Base-by-base conservation (phyloP, 805 yeast species). In the Cyberlindnera xishuangbannaensis region DNA sequence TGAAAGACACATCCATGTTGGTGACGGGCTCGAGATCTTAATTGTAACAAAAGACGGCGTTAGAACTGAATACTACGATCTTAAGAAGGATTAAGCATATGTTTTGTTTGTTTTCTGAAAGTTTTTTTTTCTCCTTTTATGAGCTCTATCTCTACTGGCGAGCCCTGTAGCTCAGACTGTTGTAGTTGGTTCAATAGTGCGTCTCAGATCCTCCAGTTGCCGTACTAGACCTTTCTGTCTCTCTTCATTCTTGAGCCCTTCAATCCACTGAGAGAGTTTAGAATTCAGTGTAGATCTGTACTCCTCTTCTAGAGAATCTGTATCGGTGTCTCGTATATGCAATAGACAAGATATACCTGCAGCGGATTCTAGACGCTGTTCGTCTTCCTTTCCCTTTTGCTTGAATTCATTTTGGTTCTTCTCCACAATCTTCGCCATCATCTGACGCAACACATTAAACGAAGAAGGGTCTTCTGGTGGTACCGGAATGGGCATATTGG, bases 1-100 rank as follows among this genome's bases (percentile, higher is more conserved):
- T 14, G 98, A 92, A 65, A 83, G 98, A 71, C 97, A 92, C 62
- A 92, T 92, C 49, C 94, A 88, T 48, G 97, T 92, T 33, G 98
- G 98, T 67, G 98, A 92, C 66, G 95, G 92, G 6, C 71, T 92
- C 43, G 95, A 92, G 61, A 80, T 92, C 30, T 66, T 83, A 45
- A 83, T 92, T 48, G 88, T 90, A 39, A 86, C 97, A 11, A 88
- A 87, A 57, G 95, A 87, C 16, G 98, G 98, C 32, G 84, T 86
- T 30, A 73, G 80, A 63, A 78, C 73, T 27, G 95, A 85, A 58
- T 81, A 75, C 61, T 82, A 64, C 57, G 94, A 94, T 39, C 70
- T 92, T 58, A 86, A 92, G 73, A 78, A 83, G 58, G 97, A 90
- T 67, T 90, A 64, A 31, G 20, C 21, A 16, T 14, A n/a, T n/a